Conservation (phyloP, 257 asterid species). For the Solanum etuberosum region DNA sequence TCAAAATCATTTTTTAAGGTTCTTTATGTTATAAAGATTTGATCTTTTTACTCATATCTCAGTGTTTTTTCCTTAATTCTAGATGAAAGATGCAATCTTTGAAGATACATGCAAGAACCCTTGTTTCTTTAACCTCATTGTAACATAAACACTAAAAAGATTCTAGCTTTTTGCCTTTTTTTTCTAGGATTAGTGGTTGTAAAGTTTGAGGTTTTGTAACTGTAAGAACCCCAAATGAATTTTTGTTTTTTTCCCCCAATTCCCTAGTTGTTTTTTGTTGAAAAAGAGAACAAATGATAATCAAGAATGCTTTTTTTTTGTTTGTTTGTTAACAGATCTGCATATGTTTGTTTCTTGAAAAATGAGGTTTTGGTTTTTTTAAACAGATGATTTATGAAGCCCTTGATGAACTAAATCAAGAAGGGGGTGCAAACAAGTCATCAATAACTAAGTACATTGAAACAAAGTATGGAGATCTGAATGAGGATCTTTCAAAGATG, state of each 20-base stretch:
- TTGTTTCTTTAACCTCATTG: not conserved
- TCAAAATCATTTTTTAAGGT: not conserved
- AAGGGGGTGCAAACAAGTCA: conserved; percentile 66
- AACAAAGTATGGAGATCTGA: conserved; percentile 60
- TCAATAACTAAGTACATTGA: conserved; percentile 58
- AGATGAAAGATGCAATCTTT: not conserved
- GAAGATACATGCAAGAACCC: not conserved
- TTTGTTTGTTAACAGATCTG: not conserved
- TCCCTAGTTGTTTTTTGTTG: not conserved
- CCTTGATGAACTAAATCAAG: conserved; percentile 41
- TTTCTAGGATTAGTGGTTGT: not conserved
- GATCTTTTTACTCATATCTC: not conserved
- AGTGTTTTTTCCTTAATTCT: not conserved
- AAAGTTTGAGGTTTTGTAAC: not conserved
- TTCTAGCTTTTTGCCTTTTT: not conserved
- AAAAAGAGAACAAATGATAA: not conserved
- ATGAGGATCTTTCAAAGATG: conserved; percentile 50
- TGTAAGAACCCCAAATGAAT: not conserved
- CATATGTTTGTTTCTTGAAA: not conserved
- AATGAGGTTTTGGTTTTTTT: not conserved
- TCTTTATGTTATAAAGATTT: not conserved
- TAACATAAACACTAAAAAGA: not conserved
- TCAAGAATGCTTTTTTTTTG: not conserved
- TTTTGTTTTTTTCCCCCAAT: not conserved
- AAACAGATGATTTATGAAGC: conserved; percentile 52